phyloP scores from a whole-genome alignment of 495 filamentous ascomycete genomes.

The Immersiella caudata region DNA sequence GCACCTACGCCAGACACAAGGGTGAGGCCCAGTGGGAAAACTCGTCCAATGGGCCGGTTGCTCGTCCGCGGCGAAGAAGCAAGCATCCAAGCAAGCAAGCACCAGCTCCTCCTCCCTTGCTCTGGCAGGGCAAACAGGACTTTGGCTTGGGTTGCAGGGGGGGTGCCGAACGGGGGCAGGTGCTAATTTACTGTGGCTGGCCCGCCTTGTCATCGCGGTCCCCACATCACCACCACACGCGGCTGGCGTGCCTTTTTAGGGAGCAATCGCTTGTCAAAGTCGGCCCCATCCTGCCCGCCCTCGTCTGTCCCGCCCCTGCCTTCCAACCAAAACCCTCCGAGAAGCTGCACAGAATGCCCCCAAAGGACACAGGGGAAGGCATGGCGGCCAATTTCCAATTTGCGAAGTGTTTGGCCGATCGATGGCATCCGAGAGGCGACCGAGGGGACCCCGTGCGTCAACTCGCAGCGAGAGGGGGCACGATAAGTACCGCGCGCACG shows the following conservation, averaged over 20 bases:
- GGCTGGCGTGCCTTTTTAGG: constrained; percentile 7
- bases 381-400: constrained; percentile 3
- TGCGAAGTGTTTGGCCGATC: neutral
- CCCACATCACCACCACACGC: constrained; percentile 14
- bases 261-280: neutral
- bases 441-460: neutral
- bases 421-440: neutral
- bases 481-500: constrained; percentile 38
- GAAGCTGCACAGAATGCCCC: neutral
- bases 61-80: neutral
- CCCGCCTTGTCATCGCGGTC: constrained; percentile 16
- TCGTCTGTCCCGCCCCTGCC: constrained; percentile 2
- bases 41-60: neutral
- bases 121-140: constrained; percentile 4
- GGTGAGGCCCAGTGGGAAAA: neutral
- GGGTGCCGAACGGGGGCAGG: constrained; percentile 10
- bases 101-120: neutral
- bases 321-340: constrained; percentile 9
- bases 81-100: constrained; percentile 2
- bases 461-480: constrained; percentile 1
- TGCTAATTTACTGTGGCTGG: constrained; percentile 35
- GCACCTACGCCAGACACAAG: neutral
- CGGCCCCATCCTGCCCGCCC: neutral
- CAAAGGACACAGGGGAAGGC: neutral
- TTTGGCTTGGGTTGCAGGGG: constrained; percentile 5